phyloP scores from a whole-genome alignment of 352 stramenopile genomes.

The Aphanomyces astaci region DNA sequence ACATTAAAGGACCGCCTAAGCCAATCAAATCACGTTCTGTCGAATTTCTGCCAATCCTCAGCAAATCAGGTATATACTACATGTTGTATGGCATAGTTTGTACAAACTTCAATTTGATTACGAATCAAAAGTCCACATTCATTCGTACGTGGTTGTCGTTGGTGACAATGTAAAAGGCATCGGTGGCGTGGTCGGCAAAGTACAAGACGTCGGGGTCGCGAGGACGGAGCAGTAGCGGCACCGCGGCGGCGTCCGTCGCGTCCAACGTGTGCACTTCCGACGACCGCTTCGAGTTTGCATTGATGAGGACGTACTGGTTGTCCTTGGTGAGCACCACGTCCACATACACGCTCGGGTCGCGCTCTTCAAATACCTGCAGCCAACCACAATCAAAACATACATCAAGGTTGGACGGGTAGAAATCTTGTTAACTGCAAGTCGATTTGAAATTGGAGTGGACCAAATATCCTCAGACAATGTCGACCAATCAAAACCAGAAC shows the following conservation, averaged over 20 bases:
- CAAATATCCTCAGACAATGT: too few species aligned
- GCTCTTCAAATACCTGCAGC: slow-evolving; percentile 65
- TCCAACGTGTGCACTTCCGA: slow-evolving; percentile 68
- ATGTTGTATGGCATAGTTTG: too few species aligned
- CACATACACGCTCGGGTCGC: slow-evolving; percentile 69
- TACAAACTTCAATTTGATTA: too few species aligned
- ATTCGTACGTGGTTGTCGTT: slow-evolving; percentile 41
- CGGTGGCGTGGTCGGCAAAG: slow-evolving; percentile 71
- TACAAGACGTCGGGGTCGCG: slow-evolving; percentile 62
- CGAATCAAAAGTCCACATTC: too few species aligned
- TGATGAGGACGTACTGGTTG: slow-evolving; percentile 68
- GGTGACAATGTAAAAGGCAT: slow-evolving; percentile 72
- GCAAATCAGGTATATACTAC: too few species aligned
- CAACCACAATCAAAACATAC: too few species aligned
- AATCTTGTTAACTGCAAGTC: too few species aligned
- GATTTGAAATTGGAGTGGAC: too few species aligned
- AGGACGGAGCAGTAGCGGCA: slow-evolving; percentile 39
- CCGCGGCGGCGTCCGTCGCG: slow-evolving; percentile 22
- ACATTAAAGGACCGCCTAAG: too few species aligned
- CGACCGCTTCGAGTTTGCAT: slow-evolving; percentile 80
- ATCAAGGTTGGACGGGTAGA: background rate
- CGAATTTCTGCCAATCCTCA: too few species aligned
- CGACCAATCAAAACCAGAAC: too few species aligned
- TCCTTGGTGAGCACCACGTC: slow-evolving; percentile 83
- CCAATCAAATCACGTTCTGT: too few species aligned